A percentile compares a stretch with the other conserved stretches of the same genome.
Conservation (phyloP, 2,329 filamentous ascomycete genomes). For the Cladophialophora yegresii region DNA sequence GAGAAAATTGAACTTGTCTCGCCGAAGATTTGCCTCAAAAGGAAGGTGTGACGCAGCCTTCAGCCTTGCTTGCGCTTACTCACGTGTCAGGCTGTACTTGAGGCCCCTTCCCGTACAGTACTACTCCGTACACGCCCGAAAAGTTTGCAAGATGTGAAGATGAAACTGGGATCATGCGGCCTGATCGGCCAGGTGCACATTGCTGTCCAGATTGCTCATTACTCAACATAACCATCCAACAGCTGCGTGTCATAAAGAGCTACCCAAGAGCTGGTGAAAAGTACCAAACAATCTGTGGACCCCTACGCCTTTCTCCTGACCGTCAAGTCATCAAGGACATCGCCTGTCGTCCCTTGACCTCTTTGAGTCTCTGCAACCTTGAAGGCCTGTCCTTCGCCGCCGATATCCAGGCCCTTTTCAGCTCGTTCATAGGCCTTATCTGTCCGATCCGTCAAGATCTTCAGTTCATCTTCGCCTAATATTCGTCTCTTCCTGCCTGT, state of each 20-base stretch:
- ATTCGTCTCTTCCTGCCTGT: slow-evolving; percentile 49
- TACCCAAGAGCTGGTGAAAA: slow-evolving; percentile 2
- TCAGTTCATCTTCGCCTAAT: slow-evolving; percentile 73
- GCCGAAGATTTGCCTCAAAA: neutral
- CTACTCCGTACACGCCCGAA: too few relatives aligned
- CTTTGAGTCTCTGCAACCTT: slow-evolving; percentile 78
- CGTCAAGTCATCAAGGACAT: slow-evolving; percentile 35
- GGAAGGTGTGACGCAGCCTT: neutral
- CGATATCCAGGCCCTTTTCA: slow-evolving; percentile 74
- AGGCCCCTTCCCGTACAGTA: neutral
- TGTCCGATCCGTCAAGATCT: slow-evolving; percentile 74
- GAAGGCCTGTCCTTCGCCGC: slow-evolving; percentile 60
- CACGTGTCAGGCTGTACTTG: slow-evolving; percentile 12
- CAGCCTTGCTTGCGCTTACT: neutral
- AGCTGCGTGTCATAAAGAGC: neutral
- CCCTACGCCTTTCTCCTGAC: slow-evolving; percentile 22
- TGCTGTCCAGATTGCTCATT: too few relatives aligned
- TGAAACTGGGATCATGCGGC: neutral
- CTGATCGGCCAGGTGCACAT: neutral
- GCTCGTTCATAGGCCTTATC: slow-evolving; percentile 69
- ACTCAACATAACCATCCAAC: neutral
- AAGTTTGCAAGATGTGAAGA: neutral
- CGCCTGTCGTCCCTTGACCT: slow-evolving; percentile 43
- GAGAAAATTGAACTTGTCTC: neutral
- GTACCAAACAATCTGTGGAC: neutral